These are phyloP conservation scores for Buxus sempervirens DNA, from an alignment of 164 flowering plant genomes.

Conservation along the genomic window DNA sequence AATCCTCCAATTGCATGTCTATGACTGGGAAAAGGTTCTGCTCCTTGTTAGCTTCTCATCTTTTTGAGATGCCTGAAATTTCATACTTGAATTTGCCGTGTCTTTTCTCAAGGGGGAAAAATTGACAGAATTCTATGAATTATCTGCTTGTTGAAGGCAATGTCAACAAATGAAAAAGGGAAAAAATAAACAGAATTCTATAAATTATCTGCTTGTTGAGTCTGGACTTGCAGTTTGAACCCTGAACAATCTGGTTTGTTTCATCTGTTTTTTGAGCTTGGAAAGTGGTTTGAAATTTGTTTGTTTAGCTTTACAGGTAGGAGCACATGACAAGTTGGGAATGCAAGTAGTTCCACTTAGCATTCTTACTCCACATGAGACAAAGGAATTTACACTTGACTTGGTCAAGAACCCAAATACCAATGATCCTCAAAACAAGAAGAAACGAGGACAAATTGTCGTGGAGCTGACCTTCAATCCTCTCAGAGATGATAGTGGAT, in stretches of 20 bases:
- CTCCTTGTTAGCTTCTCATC: conserved; percentile 7
- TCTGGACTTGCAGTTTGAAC: neutral
- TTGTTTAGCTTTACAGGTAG: conserved; percentile 39
- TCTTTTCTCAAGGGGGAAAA: too few relatives aligned
- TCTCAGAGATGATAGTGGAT: conserved; percentile 46
- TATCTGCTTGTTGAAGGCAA: too few relatives aligned
- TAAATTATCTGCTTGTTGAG: neutral
- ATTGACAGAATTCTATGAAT: too few relatives aligned
- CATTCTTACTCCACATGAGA: conserved; percentile 47
- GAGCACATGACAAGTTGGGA: conserved; percentile 73
- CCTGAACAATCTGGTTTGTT: neutral
- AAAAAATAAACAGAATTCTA: too few relatives aligned
- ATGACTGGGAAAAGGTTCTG: conserved; percentile 79
- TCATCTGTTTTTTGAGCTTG: neutral
- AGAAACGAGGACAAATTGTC: conserved; percentile 44
- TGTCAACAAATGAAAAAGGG: too few relatives aligned
- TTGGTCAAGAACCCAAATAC: conserved; percentile 50
- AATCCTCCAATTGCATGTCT: conserved; percentile 53
- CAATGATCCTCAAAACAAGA: conserved; percentile 60
- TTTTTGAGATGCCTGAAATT: neutral
- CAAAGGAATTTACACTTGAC: conserved; percentile 46
- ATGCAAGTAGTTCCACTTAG: conserved; percentile 67
- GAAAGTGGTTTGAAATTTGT: neutral
- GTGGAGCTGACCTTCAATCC: conserved; percentile 52
- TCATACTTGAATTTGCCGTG: too few relatives aligned